Conservation (phyloP, 768 basidiomycete species). For the Hortiboletus flavorubellus region DNA sequence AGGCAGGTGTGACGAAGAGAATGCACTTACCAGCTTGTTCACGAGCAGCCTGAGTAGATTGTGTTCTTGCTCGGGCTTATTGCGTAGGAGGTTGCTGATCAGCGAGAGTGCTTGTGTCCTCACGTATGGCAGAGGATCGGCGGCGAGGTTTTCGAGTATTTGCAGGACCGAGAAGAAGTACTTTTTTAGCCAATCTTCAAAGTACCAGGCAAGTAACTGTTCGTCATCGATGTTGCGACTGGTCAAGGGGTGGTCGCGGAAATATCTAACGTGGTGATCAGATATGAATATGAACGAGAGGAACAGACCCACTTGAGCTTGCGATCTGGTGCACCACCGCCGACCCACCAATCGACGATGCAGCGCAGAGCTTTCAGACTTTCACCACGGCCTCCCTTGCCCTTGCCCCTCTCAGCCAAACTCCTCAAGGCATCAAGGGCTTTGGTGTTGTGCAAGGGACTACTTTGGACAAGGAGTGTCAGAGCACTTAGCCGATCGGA, state of each 20-base stretch:
- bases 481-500: conserved; percentile 90
- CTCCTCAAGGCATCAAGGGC: conserved; percentile 71
- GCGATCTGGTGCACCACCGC: conserved; percentile 82
- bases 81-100: conserved; percentile 74
- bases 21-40: conserved; percentile 77
- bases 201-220: conserved; percentile 79
- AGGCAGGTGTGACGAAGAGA: background rate
- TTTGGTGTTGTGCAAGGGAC: conserved; percentile 80
- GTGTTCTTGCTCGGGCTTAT: conserved; percentile 96
- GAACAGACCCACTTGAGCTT: conserved; percentile 70
- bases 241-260: conserved; percentile 79
- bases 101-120: conserved; percentile 80
- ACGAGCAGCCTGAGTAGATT: conserved; percentile 89
- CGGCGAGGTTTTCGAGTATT: conserved; percentile 79
- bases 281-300: background rate
- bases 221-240: conserved; percentile 65
- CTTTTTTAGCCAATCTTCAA: conserved; percentile 98
- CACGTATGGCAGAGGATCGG: conserved; percentile 85
- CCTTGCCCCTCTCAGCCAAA: conserved; percentile 76
- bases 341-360: conserved; percentile 96
- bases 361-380: conserved; percentile 87
- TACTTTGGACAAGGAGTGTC: conserved; percentile 83
- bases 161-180: conserved; percentile 93
- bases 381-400: conserved; percentile 90
- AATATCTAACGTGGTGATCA: conserved; percentile 56